phyloP scores from a whole-genome alignment of 164 flowering plant species.

The Akebia trifoliata region DNA sequence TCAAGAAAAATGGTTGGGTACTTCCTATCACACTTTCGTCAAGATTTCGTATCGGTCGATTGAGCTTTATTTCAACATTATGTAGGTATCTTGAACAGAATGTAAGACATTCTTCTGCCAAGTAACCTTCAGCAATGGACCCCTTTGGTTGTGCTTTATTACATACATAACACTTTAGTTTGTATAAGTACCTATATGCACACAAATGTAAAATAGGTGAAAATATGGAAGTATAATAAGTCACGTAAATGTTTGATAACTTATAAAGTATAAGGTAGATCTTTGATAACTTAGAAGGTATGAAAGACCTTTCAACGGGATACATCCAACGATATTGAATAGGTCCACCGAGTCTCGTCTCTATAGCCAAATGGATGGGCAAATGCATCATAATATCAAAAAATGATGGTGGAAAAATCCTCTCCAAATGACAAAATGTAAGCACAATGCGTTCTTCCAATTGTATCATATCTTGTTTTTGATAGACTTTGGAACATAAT shows the following conservation, averaged over 20 bases:
- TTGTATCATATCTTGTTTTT: neutral
- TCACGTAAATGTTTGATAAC: too few species aligned
- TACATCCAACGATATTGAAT: neutral
- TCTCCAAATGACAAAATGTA: neutral
- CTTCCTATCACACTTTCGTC: neutral
- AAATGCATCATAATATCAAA: neutral
- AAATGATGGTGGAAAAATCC: neutral
- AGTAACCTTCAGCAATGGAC: neutral
- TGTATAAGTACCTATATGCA: neutral
- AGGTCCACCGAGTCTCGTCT: neutral
- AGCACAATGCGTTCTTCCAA: neutral
- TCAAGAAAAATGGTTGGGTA: neutral
- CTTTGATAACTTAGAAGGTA: neutral
- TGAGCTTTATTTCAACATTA: neutral
- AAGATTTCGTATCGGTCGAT: neutral
- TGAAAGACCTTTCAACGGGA: neutral
- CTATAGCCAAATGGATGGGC: neutral
- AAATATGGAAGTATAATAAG: too few species aligned
- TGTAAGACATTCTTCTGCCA: neutral
- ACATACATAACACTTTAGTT: neutral
- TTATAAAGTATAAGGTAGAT: too few species aligned
- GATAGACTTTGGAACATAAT: neutral
- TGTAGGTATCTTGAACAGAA: neutral
- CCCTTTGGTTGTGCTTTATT: neutral
- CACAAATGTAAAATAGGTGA: neutral